Evolutionary conservation across 2,329 filamentous ascomycete genomes (phyloP), one percentile per base, ranked within the genome.

Genomic region (Sordariomycetes sp.): DNA sequence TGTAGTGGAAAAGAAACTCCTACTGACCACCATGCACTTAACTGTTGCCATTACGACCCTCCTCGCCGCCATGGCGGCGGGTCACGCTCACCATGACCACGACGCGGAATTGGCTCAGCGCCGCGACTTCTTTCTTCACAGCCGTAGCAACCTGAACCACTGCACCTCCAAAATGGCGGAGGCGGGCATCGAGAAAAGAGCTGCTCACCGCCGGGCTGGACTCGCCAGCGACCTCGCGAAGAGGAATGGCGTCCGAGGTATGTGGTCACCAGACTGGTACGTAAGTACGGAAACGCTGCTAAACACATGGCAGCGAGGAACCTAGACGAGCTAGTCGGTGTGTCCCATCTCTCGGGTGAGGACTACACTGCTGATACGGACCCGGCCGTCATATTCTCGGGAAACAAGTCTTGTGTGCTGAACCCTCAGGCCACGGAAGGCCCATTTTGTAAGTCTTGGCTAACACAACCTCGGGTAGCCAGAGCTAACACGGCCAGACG

Each of bases 361-460:
- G 62, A 61, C 3, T 72, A 71, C 60, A 65, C 65, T 20, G 52
- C 62, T 17, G 59, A 65, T 58, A 63, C 66, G 1, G 64, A 65
- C 20, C 62, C 65, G 7, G 56, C 63, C 28, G 66, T 59, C 58
- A 60, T 73, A 6, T 73, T 73, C 60, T 63, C 64, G 3, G 66
- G 66, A 48, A 70, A 70, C 59, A 65, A 65, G 22, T 71, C 70
- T n/a, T 80, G 77, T 58, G 68, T 78, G 13, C 67, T 80, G 34
- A 73, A 70, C 3, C 75, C 76, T 0, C 76, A 79, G 61, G 74
- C 75, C 17, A 79, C 75, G 2, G 68, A 78, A 62, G 77, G 77
- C 2, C 77, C 77, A 59, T 66, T 73, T 66, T 65, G 74, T 69
- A 64, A 57, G 65, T 56, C 17, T 6, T 12, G 7, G 8, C 12